phyloP scores from a whole-genome alignment of 2,329 filamentous ascomycete genomes.

The Aureobasidium lini region DNA sequence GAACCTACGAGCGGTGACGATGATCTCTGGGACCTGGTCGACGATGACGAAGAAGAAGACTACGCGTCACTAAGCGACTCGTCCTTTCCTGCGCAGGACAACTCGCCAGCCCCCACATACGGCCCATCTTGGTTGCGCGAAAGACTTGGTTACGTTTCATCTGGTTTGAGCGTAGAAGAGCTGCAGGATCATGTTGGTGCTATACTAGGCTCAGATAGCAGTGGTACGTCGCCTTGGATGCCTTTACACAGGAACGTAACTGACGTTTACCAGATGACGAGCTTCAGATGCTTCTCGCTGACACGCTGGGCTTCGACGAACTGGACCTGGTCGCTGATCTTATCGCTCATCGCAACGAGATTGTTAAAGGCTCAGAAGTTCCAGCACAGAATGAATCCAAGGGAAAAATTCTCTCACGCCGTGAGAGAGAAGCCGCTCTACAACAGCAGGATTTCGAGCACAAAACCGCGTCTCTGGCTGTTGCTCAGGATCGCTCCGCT shows the following conservation, averaged over 20 bases:
- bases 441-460: conserved; percentile 72
- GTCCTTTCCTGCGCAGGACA: conserved; percentile 46
- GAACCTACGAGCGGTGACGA: conserved; percentile 63
- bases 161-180: conserved; percentile 60
- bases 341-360: conserved; percentile 66
- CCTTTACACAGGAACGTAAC: not conserved
- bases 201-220: conserved; percentile 59
- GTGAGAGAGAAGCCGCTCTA: conserved; percentile 72
- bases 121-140: conserved; percentile 60
- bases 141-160: conserved; percentile 62
- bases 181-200: conserved; percentile 71
- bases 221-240: conserved; percentile 27
- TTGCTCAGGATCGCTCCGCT: conserved; percentile 62
- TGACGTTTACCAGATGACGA: conserved; percentile 53
- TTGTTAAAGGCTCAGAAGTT: conserved; percentile 45
- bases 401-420: conserved; percentile 59
- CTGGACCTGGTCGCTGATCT: conserved; percentile 88
- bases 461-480: conserved; percentile 65
- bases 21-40: conserved; percentile 83
- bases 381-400: conserved; percentile 28
- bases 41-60: conserved; percentile 59
- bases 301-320: conserved; percentile 88
- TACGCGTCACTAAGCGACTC: conserved; percentile 60
- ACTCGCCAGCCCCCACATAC: conserved; percentile 33
- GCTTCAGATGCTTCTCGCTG: conserved; percentile 81